Base-by-base conservation (phyloP, 208 protist species). In the Trypanosoma conorhini region DNA sequence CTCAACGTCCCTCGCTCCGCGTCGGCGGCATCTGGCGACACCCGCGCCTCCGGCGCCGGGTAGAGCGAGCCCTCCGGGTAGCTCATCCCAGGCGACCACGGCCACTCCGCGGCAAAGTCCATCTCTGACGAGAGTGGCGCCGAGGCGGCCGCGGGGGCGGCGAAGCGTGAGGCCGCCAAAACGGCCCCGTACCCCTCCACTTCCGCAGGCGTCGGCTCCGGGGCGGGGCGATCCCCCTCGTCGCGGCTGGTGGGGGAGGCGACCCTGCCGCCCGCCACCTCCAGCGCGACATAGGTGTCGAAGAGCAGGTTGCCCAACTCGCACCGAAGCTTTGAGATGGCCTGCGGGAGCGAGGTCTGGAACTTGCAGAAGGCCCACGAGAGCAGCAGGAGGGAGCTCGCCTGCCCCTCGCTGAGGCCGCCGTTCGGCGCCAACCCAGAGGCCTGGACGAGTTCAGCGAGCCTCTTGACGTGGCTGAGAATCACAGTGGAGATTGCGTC, bases 221-320 rank as follows among this genome's bases (percentile, higher is more conserved):
- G 9, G 10, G 1, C 15, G n/a, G 5, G 22, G 38, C 12, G 28
- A 33, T n/a, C 50, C 7, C 17, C 50, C 17, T 26, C 22, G 22
- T 54, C 26, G 22, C 1, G 1, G 30, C 48, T 57, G 19, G 12
- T 59, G 21, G 63, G 9, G 26, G 42, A 21, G 21, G 19, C 51
- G 24, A 22, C 63, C 28, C 24, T 46, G 28, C 38, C 61, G 40
- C 56, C 21, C 22, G 44, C 26, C 24, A 56, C 21, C 19, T 69
- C 70, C 40, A 75, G 28, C n/a, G 55, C 26, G 9, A 75, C 55
- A 58, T 69, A 75, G 0, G 30, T 50, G 26, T 75, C 70, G 54
- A 75, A 75, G n/a, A 75, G 24, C 8, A 55, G 28, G 24, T 67
- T 76, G 2, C 57, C 71, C 64, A 76, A 70, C 21, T 76, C 71